These are phyloP conservation scores for Melanomma pulvis-pyrius DNA, from an alignment of 495 filamentous ascomycete species.

Conservation along the genomic window DNA sequence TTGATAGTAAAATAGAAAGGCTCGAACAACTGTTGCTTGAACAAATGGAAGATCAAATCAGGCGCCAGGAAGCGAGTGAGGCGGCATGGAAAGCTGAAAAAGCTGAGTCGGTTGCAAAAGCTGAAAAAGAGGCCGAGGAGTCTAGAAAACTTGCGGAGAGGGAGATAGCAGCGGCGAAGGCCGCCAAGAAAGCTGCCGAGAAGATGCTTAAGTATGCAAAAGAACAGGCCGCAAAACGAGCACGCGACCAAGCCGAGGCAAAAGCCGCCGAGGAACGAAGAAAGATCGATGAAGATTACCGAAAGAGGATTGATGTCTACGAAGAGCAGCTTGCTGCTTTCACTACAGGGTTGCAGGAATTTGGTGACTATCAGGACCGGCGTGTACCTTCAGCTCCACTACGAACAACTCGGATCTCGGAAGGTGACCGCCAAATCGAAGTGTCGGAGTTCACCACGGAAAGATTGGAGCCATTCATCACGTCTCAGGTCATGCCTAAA, in stretches of 20 bases:
- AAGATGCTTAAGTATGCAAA: slow-evolving; percentile 1
- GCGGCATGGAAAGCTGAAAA: background rate
- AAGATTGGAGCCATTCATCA: background rate
- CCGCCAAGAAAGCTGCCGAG: slow-evolving; percentile 13
- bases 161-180: slow-evolving; percentile 11
- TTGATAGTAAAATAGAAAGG: background rate
- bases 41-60: background rate
- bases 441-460: background rate
- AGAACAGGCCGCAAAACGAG: background rate
- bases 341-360: background rate
- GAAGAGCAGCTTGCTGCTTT: background rate
- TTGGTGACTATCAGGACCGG: background rate
- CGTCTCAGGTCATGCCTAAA: background rate
- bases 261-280: slow-evolving; percentile 11
- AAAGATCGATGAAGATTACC: slow-evolving; percentile 13
- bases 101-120: slow-evolving; percentile 2
- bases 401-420: background rate
- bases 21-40: slow-evolving; percentile 1
- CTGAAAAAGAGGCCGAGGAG: slow-evolving; percentile 11
- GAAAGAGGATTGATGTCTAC: background rate
- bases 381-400: background rate
- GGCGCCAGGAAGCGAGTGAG: background rate
- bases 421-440: background rate
- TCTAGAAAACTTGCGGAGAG: background rate
- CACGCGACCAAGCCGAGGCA: background rate